A percentile compares a stretch with the other conserved stretches of the same genome.
These are phyloP conservation scores for Dendrostoma leiphaemia DNA, from an alignment of 2,329 filamentous ascomycete species.

Conservation along the genomic window DNA sequence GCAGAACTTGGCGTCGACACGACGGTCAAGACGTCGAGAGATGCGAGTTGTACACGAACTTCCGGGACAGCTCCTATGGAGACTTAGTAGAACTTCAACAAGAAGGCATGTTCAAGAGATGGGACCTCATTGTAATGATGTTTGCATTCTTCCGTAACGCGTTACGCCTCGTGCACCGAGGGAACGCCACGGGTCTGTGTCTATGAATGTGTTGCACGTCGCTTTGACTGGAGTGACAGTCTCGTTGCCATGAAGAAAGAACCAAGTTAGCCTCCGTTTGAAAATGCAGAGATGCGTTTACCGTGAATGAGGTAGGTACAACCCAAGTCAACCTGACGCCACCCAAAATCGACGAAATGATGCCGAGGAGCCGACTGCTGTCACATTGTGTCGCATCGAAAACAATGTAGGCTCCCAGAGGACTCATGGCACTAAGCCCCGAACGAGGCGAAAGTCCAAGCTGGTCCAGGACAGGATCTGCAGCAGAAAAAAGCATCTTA, in stretches of 20 bases:
- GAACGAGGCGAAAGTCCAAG: background rate
- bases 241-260: constrained; percentile 10
- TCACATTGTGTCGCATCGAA: too few relatives aligned
- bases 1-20: too few relatives aligned
- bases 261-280: constrained; percentile 20
- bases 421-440: too few relatives aligned
- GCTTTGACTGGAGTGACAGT: constrained; percentile 3
- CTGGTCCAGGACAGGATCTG: constrained; percentile 19
- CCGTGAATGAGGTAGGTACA: constrained; percentile 11
- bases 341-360: background rate
- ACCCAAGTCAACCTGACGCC: constrained; percentile 22
- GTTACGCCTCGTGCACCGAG: background rate
- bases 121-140: background rate
- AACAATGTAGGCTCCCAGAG: too few relatives aligned
- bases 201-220: constrained; percentile 9
- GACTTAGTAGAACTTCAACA: constrained; percentile 2
- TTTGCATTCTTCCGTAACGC: background rate
- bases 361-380: background rate
- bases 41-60: too few relatives aligned
- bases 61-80: too few relatives aligned
- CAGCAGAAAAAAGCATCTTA: constrained; percentile 37
- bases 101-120: background rate
- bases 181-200: background rate
- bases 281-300: constrained; percentile 20
- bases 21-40: too few relatives aligned